Conservation (phyloP, 345 rosid species). For the Euphorbia lathyris region DNA sequence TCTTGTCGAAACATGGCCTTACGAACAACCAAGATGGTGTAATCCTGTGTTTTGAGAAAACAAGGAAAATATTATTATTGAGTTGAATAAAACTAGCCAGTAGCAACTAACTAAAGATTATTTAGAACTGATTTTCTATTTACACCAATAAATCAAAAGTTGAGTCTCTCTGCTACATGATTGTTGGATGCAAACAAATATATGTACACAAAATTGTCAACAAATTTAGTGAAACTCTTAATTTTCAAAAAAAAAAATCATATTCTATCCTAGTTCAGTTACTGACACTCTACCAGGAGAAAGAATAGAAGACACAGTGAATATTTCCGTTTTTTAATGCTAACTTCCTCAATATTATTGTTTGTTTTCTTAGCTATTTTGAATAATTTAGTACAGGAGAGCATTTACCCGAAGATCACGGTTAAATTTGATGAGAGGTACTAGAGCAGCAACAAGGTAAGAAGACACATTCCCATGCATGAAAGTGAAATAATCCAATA, state of each 20-base stretch:
- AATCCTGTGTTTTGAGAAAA: constrained; percentile 44
- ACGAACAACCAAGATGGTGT: constrained; percentile 63
- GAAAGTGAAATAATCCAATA: constrained; percentile 75
- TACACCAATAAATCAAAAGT: neutral
- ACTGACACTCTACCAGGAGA: neutral
- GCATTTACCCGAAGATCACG: constrained; percentile 63
- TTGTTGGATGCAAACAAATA: constrained; percentile 4
- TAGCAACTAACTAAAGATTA: neutral
- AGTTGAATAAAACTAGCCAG: neutral
- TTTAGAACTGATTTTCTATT: neutral
- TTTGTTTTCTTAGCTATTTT: neutral
- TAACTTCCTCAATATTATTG: neutral
- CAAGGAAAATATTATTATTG: constrained; percentile 1
- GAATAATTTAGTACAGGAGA: neutral
- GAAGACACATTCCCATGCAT: constrained; percentile 60
- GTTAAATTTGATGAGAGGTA: constrained; percentile 67
- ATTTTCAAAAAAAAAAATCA: neutral
- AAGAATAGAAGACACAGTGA: neutral
- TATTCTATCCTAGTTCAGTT: neutral
- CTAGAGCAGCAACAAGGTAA: constrained; percentile 51
- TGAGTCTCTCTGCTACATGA: neutral
- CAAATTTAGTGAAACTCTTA: constrained; percentile 7
- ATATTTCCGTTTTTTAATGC: neutral
- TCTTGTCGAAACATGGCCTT: constrained; percentile 89
- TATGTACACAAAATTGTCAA: neutral